Evolutionary conservation across 176 grass and related monocot species (phyloP).

Genomic region (Eleusine indica): DNA sequence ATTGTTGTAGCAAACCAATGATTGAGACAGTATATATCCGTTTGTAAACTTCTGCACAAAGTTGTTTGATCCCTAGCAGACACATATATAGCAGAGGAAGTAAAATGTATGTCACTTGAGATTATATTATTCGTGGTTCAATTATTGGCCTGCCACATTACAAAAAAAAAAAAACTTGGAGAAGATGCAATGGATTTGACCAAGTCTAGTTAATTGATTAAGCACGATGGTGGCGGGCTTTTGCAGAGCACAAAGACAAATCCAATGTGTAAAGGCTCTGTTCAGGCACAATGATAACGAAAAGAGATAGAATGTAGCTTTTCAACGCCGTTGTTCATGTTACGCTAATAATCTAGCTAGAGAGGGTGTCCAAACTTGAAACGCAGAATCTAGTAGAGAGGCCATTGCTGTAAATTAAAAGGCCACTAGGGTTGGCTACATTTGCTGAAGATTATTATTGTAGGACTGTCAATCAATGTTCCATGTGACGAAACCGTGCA

Average conservation of each 20-base stretch:
- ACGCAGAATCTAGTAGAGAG: no score
- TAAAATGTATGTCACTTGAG: background rate
- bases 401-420: no score
- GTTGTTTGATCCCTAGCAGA: background rate
- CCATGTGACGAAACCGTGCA: no score
- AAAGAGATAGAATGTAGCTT: background rate
- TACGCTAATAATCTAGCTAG: background rate
- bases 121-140: background rate
- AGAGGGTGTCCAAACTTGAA: no score
- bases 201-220: slow-evolving; percentile 11
- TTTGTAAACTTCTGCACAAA: background rate
- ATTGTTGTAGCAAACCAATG: background rate
- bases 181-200: slow-evolving; percentile 13
- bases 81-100: background rate
- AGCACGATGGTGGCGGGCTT: slow-evolving; percentile 13
- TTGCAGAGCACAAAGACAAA: slow-evolving; percentile 21
- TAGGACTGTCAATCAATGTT: no score
- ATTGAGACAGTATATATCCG: background rate
- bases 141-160: background rate
- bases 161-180: background rate
- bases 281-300: background rate
- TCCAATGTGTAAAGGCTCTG: slow-evolving; percentile 27
- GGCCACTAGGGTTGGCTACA: no score
- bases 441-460: no score
- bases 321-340: background rate